Conservation (phyloP, 2,329 filamentous ascomycete species). For the Talaromyces atroroseus region DNA sequence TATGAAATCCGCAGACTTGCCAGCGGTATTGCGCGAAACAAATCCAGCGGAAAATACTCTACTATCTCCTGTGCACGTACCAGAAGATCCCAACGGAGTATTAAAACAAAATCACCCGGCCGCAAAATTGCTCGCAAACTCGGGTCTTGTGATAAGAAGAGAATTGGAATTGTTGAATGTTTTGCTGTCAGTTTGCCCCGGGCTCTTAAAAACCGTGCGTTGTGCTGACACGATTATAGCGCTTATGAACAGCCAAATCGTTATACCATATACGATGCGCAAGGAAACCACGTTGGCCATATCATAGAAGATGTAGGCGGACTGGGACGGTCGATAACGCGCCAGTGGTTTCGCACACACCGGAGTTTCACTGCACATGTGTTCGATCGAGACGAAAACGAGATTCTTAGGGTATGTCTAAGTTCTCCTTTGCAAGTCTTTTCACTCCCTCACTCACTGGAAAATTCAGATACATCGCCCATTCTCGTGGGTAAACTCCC, state of each 20-base stretch:
- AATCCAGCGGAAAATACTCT: constrained; percentile 48
- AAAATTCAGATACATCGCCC: constrained; percentile 45
- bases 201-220: not conserved
- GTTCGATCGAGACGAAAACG: constrained; percentile 56
- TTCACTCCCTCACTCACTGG: not conserved
- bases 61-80: constrained; percentile 56
- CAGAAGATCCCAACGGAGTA: constrained; percentile 55
- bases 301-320: constrained; percentile 60
- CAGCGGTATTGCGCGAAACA: constrained; percentile 36
- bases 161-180: constrained; percentile 64
- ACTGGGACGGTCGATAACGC: constrained; percentile 50
- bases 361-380: constrained; percentile 61
- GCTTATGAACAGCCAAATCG: constrained; percentile 63
- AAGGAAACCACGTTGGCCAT: constrained; percentile 59
- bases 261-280: constrained; percentile 61
- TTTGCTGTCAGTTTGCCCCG: constrained; percentile 41
- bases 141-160: constrained; percentile 56
- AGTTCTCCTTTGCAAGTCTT: not conserved
- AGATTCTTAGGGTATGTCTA: constrained; percentile 48
- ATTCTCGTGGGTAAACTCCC: constrained; percentile 59
- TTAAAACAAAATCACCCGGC: constrained; percentile 56
- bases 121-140: constrained; percentile 54
- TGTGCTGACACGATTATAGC: constrained; percentile 19
- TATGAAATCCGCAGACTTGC: constrained; percentile 13
- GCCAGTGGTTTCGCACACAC: constrained; percentile 59